Evolutionary conservation across 2,329 filamentous ascomycete genomes (phyloP), one percentile per base, ranked within the genome.

Genomic region (Elsinoe batatas): DNA sequence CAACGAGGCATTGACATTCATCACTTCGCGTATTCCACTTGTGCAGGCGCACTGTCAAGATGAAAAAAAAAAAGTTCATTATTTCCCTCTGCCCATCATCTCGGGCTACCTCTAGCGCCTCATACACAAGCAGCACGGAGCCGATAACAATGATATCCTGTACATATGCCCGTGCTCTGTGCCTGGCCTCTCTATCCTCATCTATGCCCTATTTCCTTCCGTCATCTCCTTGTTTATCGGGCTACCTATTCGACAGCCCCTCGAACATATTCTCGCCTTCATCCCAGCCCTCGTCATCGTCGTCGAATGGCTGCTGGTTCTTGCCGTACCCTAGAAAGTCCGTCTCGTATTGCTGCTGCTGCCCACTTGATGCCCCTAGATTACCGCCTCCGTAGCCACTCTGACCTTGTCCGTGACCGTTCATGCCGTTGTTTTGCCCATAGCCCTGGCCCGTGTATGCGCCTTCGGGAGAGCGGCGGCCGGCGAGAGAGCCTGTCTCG

Each of bases 221-320:
- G n/a, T 15, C 2, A 1, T 13, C 5, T n/a, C 44, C 44, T 13
- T 17, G 17, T 5, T 5, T 35, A 18, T 13, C 3, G 8, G 38
- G 13, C 26, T 22, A 26, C 30, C 44, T 33, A 11, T 37, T 51
- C 53, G 53, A 55, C 42, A 55, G 36, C 15, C 53, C 53, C 18
- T 55, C 53, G 37, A 55, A 55, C 53, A 55, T 55, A 37, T 55
- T 55, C 53, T 44, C 53, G 26, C 53, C 53, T 22, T 55, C 42
- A 33, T 44, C 51, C 53, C 53, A 55, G 2, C 53, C 17, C 20
- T 55, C 53, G 8, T 55, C 53, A 22, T 55, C 53, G 13, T 55
- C 53, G 26, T 55, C 53, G 18, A 44, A 54, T 6, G 26, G 53
- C 53, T 47, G 53, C 30, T 46, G 38, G n/a, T 55, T 42, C 53